These are phyloP conservation scores for Dothideomycetes sp. DNA, from an alignment of 2,329 filamentous ascomycete genomes.

Conservation along the genomic window DNA sequence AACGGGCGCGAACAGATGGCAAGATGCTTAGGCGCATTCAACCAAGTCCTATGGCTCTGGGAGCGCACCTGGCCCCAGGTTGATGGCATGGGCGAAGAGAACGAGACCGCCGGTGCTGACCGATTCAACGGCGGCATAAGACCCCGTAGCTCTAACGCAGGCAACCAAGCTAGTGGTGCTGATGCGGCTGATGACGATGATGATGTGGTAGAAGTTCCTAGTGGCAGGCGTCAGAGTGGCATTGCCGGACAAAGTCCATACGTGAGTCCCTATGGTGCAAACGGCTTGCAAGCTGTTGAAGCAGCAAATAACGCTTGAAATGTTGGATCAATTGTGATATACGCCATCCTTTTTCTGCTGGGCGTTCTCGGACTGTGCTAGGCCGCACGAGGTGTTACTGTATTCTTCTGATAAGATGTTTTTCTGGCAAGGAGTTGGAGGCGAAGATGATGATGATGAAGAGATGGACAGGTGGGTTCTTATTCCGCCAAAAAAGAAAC, in stretches of 20 bases:
- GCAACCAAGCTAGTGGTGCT: slow-evolving; percentile 1
- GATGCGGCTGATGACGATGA: slow-evolving; percentile 5
- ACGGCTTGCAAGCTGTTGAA: slow-evolving; percentile 19
- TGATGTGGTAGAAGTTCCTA: slow-evolving; percentile 6
- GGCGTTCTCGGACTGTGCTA: too few relatives aligned
- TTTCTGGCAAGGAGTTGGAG: too few relatives aligned
- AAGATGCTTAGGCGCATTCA: slow-evolving; percentile 39
- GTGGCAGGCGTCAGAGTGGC: slow-evolving; percentile 7
- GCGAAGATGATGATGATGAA: too few relatives aligned
- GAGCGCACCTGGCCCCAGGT: slow-evolving; percentile 43
- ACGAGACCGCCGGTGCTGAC: slow-evolving; percentile 23
- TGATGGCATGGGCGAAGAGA: slow-evolving; percentile 40
- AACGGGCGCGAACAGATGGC: slow-evolving; percentile 41
- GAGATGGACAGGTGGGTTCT: too few relatives aligned
- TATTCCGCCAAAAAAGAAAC: too few relatives aligned
- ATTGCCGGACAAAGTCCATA: slow-evolving; percentile 7
- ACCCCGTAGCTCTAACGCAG: not conserved
- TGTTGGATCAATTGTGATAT: too few relatives aligned
- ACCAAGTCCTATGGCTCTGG: slow-evolving; percentile 40
- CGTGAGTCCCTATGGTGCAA: slow-evolving; percentile 18
- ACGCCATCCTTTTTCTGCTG: too few relatives aligned
- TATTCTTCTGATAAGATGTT: too few relatives aligned
- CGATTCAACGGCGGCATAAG: slow-evolving; percentile 12
- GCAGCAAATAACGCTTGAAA: slow-evolving; percentile 15
- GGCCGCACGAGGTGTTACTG: too few relatives aligned